Percentiles rank a stretch among this genome's conserved stretches.
Evolutionary conservation across 768 basidiomycete species (phyloP).

Genomic region (Suillus luteus): DNA sequence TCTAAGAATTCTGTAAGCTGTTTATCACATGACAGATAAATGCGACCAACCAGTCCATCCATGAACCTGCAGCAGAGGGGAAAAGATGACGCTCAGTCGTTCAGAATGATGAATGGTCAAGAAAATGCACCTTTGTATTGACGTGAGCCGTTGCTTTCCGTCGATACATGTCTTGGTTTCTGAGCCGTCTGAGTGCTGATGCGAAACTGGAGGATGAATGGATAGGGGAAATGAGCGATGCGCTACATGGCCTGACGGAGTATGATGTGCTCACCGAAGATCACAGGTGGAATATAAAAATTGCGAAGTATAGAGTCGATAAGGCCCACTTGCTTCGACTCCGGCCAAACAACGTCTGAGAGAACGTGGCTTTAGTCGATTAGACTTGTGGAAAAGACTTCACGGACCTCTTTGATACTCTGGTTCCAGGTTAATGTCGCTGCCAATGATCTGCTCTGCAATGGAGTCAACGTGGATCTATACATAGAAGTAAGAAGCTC

Average conservation of each 20-base stretch:
- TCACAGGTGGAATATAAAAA: slow-evolving; percentile 78
- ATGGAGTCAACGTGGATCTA: slow-evolving; percentile 4
- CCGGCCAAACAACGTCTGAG: slow-evolving; percentile 78
- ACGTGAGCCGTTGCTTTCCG: slow-evolving; percentile 81
- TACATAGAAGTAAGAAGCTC: slow-evolving; percentile 13
- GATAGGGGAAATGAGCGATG: not conserved
- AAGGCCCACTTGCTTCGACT: slow-evolving; percentile 70
- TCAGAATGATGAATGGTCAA: not conserved
- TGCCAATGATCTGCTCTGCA: slow-evolving; percentile 63
- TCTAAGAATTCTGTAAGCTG: slow-evolving; percentile 37
- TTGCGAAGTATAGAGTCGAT: slow-evolving; percentile 81
- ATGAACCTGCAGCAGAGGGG: slow-evolving; percentile 50
- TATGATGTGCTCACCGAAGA: slow-evolving; percentile 59
- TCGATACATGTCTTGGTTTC: slow-evolving; percentile 73
- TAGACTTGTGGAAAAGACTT: not conserved
- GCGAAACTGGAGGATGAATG: slow-evolving; percentile 43
- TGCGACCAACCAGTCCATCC: slow-evolving; percentile 59
- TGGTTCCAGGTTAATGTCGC: slow-evolving; percentile 70
- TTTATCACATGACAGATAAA: slow-evolving; percentile 7
- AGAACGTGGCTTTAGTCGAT: not conserved
- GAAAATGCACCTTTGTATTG: slow-evolving; percentile 59
- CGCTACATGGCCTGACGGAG: not conserved
- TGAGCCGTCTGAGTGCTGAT: slow-evolving; percentile 57
- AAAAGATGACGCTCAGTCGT: slow-evolving; percentile 6
- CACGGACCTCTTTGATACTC: slow-evolving; percentile 74